Base-by-base conservation (phyloP, 352 stramenopile species). In the Phytophthora pistaciae region DNA sequence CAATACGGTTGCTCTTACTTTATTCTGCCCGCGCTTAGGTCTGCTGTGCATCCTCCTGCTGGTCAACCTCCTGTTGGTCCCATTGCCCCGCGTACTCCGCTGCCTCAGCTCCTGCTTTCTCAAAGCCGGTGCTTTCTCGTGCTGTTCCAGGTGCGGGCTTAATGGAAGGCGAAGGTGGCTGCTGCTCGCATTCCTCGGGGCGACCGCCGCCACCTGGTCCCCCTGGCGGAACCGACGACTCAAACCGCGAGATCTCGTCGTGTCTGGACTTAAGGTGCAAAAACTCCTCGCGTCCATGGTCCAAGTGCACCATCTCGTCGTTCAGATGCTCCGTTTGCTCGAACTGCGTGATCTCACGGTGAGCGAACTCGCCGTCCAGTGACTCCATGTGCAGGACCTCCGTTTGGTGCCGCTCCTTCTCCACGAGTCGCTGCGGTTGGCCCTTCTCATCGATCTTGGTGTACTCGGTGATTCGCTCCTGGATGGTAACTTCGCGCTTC, bases 321-420 rank as follows among this genome's bases (percentile, higher is more conserved):
- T 95, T 95, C 49, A 95, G 67, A 46, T 93, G 82, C 74, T 96
- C 87, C 9, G 86, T 91, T 63, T 89, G 78, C 74, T 96, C 87
- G 55, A 92, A 96, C 48, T 96, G 85, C n/a, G 87, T 94, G 72
- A 96, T 88, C 58, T 96, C 89, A 18, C 85, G 86, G 66, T 96
- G 87, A 18, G 86, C 88, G 44, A 95, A 96, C 68, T 96, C 88
- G 29, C 87, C 86, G 7, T 80, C 59, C 3, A 91, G 75, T 18
- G 84, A 91, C 69, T 96, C 88, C 88, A 94, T 96, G 77, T 94
- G 90, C 55, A 96, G 76, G 58, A 94, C 86, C 58, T 96, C 90
- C 5, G 77, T 92, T 75, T 94, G 88, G 65, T 95, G 86, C n/a
- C 85, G 84, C 70, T 95, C 90, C 60, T 90, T 91, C 68, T 96